Evolutionary conservation across 345 rosid genomes (phyloP).

Genomic region (Rubroshorea leprosula): DNA sequence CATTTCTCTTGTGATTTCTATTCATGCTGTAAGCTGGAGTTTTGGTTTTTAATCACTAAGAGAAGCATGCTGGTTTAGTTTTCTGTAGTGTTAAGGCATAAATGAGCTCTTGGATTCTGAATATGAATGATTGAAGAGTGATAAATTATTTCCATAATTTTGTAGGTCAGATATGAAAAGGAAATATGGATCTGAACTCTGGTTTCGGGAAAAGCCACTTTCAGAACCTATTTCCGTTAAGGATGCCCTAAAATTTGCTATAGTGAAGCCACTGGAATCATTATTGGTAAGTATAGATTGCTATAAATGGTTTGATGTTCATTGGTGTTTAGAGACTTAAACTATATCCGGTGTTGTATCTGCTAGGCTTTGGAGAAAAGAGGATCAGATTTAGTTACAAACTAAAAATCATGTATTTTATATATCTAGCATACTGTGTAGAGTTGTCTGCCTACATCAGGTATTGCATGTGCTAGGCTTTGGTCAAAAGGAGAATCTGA

Average conservation of each 20-base stretch:
- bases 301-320: neutral
- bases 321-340: neutral
- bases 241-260: constrained; percentile 62
- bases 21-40: neutral
- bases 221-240: constrained; percentile 44
- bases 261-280: constrained; percentile 41
- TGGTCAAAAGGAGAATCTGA: neutral
- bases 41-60: neutral
- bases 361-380: neutral
- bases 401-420: too few relatives aligned
- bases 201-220: constrained; percentile 41
- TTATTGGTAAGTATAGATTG: constrained; percentile 46
- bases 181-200: constrained; percentile 52
- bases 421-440: too few relatives aligned
- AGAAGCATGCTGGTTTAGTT: neutral
- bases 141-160: constrained; percentile 4
- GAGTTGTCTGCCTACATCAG: neutral
- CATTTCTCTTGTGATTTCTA: neutral
- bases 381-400: neutral
- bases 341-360: neutral
- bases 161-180: constrained; percentile 54
- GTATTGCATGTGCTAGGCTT: neutral
- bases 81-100: neutral
- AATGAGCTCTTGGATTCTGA: neutral
- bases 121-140: neutral